Percentiles rank a stretch among this genome's conserved stretches.
These are phyloP conservation scores for Didymella arachidicola DNA, from an alignment of 2,329 filamentous ascomycete genomes.

Conservation along the genomic window DNA sequence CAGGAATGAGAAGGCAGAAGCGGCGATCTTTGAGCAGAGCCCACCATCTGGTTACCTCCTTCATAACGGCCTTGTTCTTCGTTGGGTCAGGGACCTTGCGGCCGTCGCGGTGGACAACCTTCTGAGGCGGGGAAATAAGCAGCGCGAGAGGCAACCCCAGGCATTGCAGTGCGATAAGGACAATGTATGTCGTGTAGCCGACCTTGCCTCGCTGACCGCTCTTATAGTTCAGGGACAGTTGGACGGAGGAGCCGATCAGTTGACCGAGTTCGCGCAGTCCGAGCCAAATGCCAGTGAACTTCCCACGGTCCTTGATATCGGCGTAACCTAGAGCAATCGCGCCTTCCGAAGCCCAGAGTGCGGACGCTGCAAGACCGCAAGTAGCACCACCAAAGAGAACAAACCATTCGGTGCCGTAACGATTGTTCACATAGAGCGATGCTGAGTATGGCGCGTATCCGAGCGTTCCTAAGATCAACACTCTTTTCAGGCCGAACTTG, in stretches of 20 bases:
- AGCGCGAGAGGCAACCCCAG: not conserved
- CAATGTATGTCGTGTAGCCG: not conserved
- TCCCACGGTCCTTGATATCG: not conserved
- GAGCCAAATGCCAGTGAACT: not conserved
- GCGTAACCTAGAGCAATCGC: conserved; percentile 46
- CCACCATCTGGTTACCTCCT: not conserved
- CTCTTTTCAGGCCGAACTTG: not conserved
- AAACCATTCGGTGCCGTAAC: conserved; percentile 33
- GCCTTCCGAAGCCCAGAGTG: conserved; percentile 53
- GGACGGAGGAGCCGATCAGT: not conserved
- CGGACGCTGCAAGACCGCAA: conserved; percentile 49
- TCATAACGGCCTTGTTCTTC: not conserved
- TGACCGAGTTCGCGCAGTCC: not conserved
- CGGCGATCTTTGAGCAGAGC: not conserved
- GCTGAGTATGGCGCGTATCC: not conserved
- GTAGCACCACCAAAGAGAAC: conserved; percentile 45
- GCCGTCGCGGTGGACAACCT: not conserved
- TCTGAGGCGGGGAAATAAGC: not conserved
- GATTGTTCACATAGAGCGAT: not conserved
- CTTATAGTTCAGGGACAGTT: not conserved
- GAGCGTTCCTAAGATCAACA: not conserved
- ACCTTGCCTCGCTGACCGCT: not conserved
- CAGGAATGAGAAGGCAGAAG: not conserved
- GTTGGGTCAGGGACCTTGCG: not conserved
- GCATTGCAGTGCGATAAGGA: not conserved